A percentile compares a stretch with the other conserved stretches of the same genome.
Conservation (phyloP, 768 basidiomycete genomes). For the Leccinum imitatum region DNA sequence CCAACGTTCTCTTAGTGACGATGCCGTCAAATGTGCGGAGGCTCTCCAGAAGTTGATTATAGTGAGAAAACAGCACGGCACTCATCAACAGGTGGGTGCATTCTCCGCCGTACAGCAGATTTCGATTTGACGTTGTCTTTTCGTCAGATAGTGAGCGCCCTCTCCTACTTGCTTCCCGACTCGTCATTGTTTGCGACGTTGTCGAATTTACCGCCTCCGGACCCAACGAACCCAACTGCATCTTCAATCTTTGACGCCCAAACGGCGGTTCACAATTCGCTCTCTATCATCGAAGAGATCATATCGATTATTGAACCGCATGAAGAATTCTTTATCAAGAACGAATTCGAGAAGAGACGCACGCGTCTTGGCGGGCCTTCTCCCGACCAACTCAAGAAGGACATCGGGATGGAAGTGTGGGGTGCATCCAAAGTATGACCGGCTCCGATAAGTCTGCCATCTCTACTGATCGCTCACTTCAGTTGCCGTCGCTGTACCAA, state of each 20-base stretch:
- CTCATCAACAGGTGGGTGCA: conserved; percentile 50
- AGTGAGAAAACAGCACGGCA: conserved; percentile 58
- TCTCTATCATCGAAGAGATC: conserved; percentile 74
- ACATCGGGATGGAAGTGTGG: conserved; percentile 68
- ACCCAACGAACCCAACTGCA: conserved; percentile 69
- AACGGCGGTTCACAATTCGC: conserved; percentile 62
- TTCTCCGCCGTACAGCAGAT: neutral
- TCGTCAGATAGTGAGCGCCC: conserved; percentile 59
- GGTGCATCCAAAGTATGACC: conserved; percentile 53
- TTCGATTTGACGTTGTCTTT: neutral
- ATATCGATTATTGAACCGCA: conserved; percentile 58
- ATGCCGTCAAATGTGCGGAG: conserved; percentile 79
- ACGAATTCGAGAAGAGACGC: conserved; percentile 75
- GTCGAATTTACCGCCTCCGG: conserved; percentile 66
- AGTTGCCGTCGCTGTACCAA: conserved; percentile 73
- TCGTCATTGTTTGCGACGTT: conserved; percentile 65
- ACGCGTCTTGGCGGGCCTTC: conserved; percentile 70
- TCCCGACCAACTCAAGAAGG: conserved; percentile 56
- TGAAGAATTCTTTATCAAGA: conserved; percentile 56
- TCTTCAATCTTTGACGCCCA: conserved; percentile 61
- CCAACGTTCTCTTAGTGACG: conserved; percentile 52
- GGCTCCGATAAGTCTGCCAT: neutral
- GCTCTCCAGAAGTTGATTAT: conserved; percentile 74
- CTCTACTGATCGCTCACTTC: conserved; percentile 13
- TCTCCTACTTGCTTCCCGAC: conserved; percentile 72